Base-by-base conservation (phyloP, 768 basidiomycete genomes). In the Scleroderma bovista region DNA sequence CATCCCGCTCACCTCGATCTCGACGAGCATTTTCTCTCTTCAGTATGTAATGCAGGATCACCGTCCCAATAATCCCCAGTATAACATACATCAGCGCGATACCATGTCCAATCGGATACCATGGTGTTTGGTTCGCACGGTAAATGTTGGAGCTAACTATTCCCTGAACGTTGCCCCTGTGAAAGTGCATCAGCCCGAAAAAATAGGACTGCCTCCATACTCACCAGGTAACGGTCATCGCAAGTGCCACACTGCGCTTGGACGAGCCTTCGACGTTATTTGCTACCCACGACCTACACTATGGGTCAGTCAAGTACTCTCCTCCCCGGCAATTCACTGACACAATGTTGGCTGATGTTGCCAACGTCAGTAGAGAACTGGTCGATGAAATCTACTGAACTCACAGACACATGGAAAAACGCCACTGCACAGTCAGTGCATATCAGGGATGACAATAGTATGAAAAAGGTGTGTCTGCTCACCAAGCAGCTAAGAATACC, bases 141-240 rank as follows among this genome's bases (percentile, higher is more conserved):
- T 89, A 88, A 74, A 89, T 78, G 57, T 88, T 87, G 16, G 84
- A 86, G 60, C 79, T 81, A 38, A 89, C 79, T 17, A 83, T 84
- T 17, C 85, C 86, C 59, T 86, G 85, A 45, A 87, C 69, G 60
- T 87, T 87, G 9, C 84, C 85, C 55, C 82, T 84, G 49, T 20
- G 9, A 23, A 45, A 12, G 17, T 20, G 29, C 11, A 33, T 23
- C n/a, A 44, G 44, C 50, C 10, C 51, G 2, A 31, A 17, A 33
- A 13, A 26, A 22, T 17, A 23, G 22, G 36, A 34, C 31, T 11
- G 13, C 11, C 8, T 42, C 43, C 47, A 6, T 36, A 63, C 79
- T 57, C 51, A 81, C 80, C 79, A 78, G 57, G 77, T 75, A 54
- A 86, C 83, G 3, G 81, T 74, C 82, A 86, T 84, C 4, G 77